These are phyloP conservation scores for Trichocomaceae sp. DNA, from an alignment of 2,329 filamentous ascomycete genomes.

Conservation along the genomic window DNA sequence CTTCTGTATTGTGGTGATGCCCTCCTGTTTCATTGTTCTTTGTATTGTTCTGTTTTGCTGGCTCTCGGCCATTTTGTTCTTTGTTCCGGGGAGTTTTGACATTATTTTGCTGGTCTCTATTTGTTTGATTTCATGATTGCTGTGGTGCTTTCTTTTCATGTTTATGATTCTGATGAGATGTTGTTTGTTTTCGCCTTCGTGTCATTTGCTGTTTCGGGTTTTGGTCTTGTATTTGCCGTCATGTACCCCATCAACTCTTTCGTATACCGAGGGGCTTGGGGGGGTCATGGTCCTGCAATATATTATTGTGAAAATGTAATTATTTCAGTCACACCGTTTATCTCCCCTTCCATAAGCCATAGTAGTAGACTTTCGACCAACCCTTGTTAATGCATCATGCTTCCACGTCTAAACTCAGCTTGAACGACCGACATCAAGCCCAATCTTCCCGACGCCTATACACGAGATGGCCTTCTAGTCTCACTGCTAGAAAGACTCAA, in stretches of 20 bases:
- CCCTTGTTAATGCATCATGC: constrained; percentile 37
- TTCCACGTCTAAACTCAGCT: constrained; percentile 41
- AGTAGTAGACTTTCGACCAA: constrained; percentile 34
- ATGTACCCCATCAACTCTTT: background rate
- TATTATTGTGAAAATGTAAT: background rate
- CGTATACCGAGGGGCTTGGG: background rate
- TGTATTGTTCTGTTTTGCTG: no score
- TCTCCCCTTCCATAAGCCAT: constrained; percentile 26
- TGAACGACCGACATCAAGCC: constrained; percentile 41
- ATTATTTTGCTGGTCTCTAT: no score
- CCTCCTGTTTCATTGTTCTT: no score
- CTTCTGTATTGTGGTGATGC: no score
- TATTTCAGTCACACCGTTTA: background rate
- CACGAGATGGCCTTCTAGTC: constrained; percentile 39
- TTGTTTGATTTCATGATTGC: no score
- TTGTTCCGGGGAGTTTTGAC: no score
- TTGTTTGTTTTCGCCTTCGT: background rate
- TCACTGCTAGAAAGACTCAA: constrained; percentile 45
- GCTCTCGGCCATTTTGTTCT: no score
- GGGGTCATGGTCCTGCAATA: background rate
- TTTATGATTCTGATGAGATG: no score
- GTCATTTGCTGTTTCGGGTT: background rate
- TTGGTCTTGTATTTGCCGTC: background rate
- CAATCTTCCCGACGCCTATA: constrained; percentile 25
- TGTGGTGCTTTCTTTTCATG: background rate